These are phyloP conservation scores for Conringia planisiliqua DNA, from an alignment of 345 rosid species.

Conservation along the genomic window DNA sequence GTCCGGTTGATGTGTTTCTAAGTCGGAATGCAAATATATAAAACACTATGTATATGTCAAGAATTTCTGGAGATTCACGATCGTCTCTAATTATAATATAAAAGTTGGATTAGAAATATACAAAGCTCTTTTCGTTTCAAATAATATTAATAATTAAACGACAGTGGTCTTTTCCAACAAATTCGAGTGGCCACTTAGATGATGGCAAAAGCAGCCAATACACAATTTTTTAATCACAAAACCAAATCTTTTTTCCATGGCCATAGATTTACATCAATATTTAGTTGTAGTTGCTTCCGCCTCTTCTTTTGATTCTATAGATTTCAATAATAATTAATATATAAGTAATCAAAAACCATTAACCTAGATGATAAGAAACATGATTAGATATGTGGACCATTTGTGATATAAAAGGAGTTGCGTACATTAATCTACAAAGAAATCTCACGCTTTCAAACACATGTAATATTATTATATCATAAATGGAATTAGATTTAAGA, in stretches of 20 bases:
- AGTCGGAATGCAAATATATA: background rate
- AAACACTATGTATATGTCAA: background rate
- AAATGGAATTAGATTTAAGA: slow-evolving; percentile 21
- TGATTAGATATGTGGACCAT: slow-evolving; percentile 36
- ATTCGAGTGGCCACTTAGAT: slow-evolving; percentile 37
- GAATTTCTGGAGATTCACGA: slow-evolving; percentile 16
- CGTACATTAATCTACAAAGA: slow-evolving; percentile 4
- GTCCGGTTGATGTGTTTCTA: background rate
- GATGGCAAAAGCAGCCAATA: slow-evolving; percentile 24
- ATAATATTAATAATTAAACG: slow-evolving; percentile 9
- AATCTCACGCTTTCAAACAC: slow-evolving; percentile 11
- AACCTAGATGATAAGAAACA: slow-evolving; percentile 32
- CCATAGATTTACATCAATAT: slow-evolving; percentile 16
- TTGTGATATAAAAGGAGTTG: background rate
- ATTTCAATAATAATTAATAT: background rate
- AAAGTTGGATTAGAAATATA: slow-evolving; percentile 15
- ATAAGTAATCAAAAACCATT: slow-evolving; percentile 1
- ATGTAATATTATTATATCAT: background rate
- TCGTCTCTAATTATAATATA: background rate
- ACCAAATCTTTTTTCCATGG: slow-evolving; percentile 13
- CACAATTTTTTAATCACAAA: slow-evolving; percentile 12
- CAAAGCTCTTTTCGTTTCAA: slow-evolving; percentile 14
- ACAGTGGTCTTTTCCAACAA: slow-evolving; percentile 39
- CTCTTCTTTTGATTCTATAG: slow-evolving; percentile 11
- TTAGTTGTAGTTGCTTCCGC: slow-evolving; percentile 20